Evolutionary conservation across 1,284 basidiomycete species (phyloP).

Genomic region (Trichosporon asahii): DNA sequence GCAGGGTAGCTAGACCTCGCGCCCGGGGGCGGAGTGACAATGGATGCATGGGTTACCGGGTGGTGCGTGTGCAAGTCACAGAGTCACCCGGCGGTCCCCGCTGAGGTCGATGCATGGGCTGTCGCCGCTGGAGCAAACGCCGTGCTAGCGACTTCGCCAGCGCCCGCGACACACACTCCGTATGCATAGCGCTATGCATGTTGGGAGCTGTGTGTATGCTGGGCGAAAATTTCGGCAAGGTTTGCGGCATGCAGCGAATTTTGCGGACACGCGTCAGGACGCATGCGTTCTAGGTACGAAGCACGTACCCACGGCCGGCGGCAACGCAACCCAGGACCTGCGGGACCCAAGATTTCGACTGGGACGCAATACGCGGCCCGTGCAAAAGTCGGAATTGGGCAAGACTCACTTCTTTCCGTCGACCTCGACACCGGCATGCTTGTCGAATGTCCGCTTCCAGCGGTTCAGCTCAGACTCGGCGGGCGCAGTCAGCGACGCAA

Average conservation of each 20-base stretch:
- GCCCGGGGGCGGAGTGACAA: background rate
- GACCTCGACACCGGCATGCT: slow-evolving; percentile 66
- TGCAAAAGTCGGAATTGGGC: background rate
- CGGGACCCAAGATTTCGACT: background rate
- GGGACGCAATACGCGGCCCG: background rate
- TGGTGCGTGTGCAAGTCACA: background rate
- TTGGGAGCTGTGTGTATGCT: background rate
- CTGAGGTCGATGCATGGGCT: background rate
- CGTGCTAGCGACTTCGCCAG: background rate
- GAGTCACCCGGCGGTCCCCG: background rate
- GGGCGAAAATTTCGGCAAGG: background rate
- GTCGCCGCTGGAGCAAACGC: background rate
- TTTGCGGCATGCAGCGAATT: background rate
- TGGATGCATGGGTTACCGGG: slow-evolving; percentile 1
- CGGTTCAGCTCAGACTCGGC: slow-evolving; percentile 77
- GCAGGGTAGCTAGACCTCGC: background rate
- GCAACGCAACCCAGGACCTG: background rate
- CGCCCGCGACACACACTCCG: background rate
- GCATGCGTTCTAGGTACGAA: background rate
- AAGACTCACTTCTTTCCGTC: slow-evolving; percentile 73
- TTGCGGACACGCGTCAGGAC: slow-evolving; percentile 7
- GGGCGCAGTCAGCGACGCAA: slow-evolving; percentile 58
- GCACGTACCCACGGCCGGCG: slow-evolving; percentile 2
- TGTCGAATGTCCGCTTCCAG: slow-evolving; percentile 81
- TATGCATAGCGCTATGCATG: background rate